Base-by-base conservation (phyloP, 2,329 filamentous ascomycete species). In the Trichoderma sp. region DNA sequence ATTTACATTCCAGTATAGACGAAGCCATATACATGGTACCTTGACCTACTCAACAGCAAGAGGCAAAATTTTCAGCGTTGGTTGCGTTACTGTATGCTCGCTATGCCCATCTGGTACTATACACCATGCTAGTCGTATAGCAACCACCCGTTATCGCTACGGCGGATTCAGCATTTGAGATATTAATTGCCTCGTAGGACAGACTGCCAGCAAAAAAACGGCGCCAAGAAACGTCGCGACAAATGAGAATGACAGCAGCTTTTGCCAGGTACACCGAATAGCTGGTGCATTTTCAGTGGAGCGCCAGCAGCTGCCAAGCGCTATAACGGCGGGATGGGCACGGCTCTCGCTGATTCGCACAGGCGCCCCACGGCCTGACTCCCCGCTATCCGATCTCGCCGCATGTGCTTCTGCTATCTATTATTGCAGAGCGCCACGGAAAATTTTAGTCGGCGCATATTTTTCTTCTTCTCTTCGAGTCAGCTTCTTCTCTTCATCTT, bases 361-460 rank as follows among this genome's bases (percentile, higher is more conserved):
- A 30, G n/a, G 46, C 54, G 43, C 52, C 61, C 67, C 55, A 68
- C 34, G 55, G 55, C 68, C 64, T 60, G 63, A 58, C 39, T 59
- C 70, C 70, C 70, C 70, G 68, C 65, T 60, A 70, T 64, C 70
- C 70, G 70, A 70, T 71, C 64, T 71, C 70, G 70, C 70, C 68
- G 51, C 59, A 21, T 26, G 14, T 37, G 56, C 59, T 43, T 66
- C 24, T 49, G 59, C 51, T 56, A 63, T 51, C n/a, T 63, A 21
- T n/a, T n/a, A n/a, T n/a, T 63, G 16, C 51, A 49, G 43, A 37
- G 66, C 46, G 67, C 63, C 68, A 63, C 69, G 56, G 68, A 64
- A 46, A 61, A 66, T 67, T 59, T 68, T 68, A 67, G 55, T 65
- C 51, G 46, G 63, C 55, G 30, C 46, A 60, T 63, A 69, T 61